These are phyloP conservation scores for Arctium lappa DNA, from an alignment of 129 eudicot species.

Conservation along the genomic window DNA sequence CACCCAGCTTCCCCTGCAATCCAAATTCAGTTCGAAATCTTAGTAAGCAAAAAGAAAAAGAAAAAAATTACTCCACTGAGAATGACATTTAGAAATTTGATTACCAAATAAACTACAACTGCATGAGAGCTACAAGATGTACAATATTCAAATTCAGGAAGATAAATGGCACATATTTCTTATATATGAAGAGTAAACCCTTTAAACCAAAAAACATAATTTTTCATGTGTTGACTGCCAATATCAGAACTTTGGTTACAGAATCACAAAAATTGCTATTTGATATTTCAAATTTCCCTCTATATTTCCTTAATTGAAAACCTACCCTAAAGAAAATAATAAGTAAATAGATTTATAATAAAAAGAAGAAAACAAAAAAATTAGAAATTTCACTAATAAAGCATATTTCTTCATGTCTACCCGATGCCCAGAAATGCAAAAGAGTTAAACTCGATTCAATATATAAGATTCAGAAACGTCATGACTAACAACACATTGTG, in stretches of 20 bases:
- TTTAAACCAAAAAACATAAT: background rate
- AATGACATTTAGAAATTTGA: background rate
- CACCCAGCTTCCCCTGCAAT: conserved; percentile 92
- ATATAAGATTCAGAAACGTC: background rate
- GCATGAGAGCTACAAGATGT: background rate
- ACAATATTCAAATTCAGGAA: background rate
- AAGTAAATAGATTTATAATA: background rate
- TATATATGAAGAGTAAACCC: background rate
- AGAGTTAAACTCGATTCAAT: background rate
- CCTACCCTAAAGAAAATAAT: background rate
- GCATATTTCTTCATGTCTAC: background rate
- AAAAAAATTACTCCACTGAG: background rate
- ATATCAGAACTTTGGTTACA: background rate
- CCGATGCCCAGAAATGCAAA: background rate
- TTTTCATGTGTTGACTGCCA: background rate
- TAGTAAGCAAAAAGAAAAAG: background rate
- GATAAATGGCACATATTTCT: background rate
- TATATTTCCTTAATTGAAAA: background rate
- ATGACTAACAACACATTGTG: background rate
- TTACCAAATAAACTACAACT: background rate
- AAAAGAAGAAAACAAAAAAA: background rate
- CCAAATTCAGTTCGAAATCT: background rate
- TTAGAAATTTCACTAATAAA: background rate
- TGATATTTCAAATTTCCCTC: background rate
- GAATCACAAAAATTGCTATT: background rate